phyloP scores from a whole-genome alignment of 805 yeast genomes.

The Yamadazyma phyllophila region DNA sequence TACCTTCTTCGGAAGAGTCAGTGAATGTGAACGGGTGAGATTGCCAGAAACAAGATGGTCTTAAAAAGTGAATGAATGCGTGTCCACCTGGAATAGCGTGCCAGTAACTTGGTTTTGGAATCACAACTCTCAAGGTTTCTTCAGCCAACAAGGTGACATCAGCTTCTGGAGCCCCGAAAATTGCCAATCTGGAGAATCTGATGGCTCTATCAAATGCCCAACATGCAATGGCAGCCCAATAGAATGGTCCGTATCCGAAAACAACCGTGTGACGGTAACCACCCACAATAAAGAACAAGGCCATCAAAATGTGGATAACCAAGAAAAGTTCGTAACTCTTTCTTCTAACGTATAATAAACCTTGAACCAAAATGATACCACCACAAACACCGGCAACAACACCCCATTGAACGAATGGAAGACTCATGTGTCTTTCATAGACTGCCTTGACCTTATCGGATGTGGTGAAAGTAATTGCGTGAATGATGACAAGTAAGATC shows the following conservation, averaged over 20 bases:
- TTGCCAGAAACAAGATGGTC: conserved; percentile 40
- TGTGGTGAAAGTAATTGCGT: conserved; percentile 50
- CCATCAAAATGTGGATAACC: conserved; percentile 31
- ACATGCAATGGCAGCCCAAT: conserved; percentile 32
- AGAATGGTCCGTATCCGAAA: conserved; percentile 25
- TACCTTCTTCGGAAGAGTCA: conserved; percentile 22
- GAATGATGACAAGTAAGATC: conserved; percentile 42
- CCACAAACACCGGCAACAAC: conserved; percentile 28
- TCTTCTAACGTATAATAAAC: conserved; percentile 51
- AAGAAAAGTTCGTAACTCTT: conserved; percentile 52
- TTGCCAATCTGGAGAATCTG: conserved; percentile 29
- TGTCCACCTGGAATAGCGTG: conserved; percentile 40
- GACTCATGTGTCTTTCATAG: conserved; percentile 14
- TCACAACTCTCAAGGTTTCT: conserved; percentile 36
- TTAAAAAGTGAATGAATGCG: conserved; percentile 37
- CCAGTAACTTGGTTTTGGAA: conserved; percentile 40
- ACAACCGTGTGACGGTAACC: conserved; percentile 53
- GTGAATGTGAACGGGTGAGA: conserved; percentile 43
- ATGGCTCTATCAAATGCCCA: conserved; percentile 38
- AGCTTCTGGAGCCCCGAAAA: conserved; percentile 34
- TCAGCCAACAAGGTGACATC: conserved; percentile 33
- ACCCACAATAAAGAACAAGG: conserved; percentile 46
- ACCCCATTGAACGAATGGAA: conserved; percentile 27
- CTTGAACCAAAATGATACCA: conserved; percentile 46
- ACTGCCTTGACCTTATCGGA: conserved; percentile 6